These are phyloP conservation scores for Monosporozyma solicola DNA, from an alignment of 805 yeast species.

Conservation along the genomic window DNA sequence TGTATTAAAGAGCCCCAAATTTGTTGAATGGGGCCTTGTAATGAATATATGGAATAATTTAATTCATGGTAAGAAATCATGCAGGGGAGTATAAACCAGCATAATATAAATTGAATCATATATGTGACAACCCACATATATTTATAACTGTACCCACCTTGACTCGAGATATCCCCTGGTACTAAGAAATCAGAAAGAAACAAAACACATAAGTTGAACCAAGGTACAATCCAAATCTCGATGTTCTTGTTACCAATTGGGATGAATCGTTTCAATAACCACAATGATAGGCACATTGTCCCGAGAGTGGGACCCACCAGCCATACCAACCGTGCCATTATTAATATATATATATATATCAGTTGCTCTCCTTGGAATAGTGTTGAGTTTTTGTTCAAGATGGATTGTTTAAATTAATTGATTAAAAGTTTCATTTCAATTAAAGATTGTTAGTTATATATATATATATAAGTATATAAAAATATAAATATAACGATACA, in stretches of 20 bases:
- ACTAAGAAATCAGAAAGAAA: neutral
- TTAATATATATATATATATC: too few relatives aligned
- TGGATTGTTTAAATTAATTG: neutral
- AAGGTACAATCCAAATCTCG: neutral
- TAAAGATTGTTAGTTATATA: neutral
- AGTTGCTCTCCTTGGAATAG: neutral
- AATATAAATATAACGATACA: neutral
- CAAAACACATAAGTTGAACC: neutral
- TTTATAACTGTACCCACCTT: neutral
- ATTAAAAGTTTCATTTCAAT: neutral
- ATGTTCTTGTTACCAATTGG: neutral
- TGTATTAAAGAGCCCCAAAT: constrained; percentile 14
- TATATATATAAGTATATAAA: neutral
- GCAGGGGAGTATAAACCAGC: constrained; percentile 28
- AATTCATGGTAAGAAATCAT: constrained; percentile 24
- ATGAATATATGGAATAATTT: constrained; percentile 15
- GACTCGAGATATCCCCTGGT: neutral
- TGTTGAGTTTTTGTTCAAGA: too few relatives aligned
- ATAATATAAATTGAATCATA: constrained; percentile 24
- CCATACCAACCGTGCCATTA: neutral
- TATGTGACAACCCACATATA: constrained; percentile 20
- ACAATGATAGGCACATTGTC: neutral
- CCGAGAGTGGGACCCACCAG: neutral
- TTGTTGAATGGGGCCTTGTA: neutral
- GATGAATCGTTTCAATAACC: neutral